Evolutionary conservation across 1,284 basidiomycete species (phyloP).

Genomic region (Bondarzewia mesenterica): DNA sequence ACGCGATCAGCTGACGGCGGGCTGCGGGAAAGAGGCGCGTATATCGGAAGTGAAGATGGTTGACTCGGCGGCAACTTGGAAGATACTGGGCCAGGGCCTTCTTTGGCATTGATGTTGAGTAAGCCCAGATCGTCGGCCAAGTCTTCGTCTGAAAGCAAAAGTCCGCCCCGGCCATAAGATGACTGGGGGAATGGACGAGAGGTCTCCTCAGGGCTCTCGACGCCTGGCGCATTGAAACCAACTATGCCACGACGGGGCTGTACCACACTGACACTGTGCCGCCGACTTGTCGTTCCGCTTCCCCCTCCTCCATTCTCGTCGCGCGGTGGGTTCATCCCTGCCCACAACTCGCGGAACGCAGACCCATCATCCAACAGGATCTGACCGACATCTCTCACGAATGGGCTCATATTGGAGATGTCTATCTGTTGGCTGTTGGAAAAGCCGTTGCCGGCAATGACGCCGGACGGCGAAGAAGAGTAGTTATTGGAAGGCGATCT

Average conservation of each 20-base stretch:
- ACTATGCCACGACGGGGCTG: constrained; percentile 62
- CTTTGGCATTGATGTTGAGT: constrained; percentile 52
- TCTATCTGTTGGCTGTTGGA: constrained; percentile 38
- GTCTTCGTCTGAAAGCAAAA: constrained; percentile 75
- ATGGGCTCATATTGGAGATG: constrained; percentile 72
- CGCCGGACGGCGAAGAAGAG: constrained; percentile 33
- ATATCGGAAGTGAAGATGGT: constrained; percentile 62
- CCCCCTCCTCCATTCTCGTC: constrained; percentile 53
- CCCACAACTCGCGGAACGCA: constrained; percentile 63
- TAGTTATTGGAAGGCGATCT: constrained; percentile 41
- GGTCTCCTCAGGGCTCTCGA: constrained; percentile 38
- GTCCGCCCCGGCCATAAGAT: constrained; percentile 35
- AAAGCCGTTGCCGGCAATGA: constrained; percentile 36
- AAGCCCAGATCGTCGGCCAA: constrained; percentile 62
- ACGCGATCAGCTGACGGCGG: constrained; percentile 46
- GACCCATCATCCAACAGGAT: constrained; percentile 66
- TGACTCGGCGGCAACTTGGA: constrained; percentile 40
- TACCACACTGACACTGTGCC: constrained; percentile 83
- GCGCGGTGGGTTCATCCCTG: constrained; percentile 49
- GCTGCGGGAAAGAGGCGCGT: constrained; percentile 58
- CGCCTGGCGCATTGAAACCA: constrained; percentile 56
- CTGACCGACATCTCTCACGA: constrained; percentile 69
- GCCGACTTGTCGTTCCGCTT: constrained; percentile 75
- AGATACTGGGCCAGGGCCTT: constrained; percentile 28
- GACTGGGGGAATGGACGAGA: constrained; percentile 23